Evolutionary conservation across 2,329 filamentous ascomycete species (phyloP).

Genomic region (Torrubiella hemipterigena): DNA sequence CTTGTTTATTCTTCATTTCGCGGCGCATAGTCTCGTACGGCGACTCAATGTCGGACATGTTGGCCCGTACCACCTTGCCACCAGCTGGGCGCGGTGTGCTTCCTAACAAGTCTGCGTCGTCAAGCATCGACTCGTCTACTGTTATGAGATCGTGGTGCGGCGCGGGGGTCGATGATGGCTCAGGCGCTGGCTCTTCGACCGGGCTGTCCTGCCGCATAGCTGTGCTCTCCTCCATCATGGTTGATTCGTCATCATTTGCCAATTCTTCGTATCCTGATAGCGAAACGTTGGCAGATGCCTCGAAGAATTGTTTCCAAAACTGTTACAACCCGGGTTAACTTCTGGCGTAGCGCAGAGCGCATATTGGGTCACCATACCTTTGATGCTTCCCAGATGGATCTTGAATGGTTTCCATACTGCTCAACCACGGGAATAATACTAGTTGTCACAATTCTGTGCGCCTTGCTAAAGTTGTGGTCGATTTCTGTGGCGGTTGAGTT

Average conservation of each 20-base stretch:
- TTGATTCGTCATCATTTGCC: conserved; percentile 52
- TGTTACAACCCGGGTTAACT: conserved; percentile 19
- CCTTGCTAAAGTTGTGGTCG: conserved; percentile 94
- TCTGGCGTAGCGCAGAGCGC: conserved; percentile 6
- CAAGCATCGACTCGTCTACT: conserved; percentile 54
- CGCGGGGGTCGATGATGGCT: conserved; percentile 21
- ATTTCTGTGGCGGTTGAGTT: conserved; percentile 52
- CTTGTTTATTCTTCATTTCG: conserved; percentile 43
- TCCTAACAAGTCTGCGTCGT: conserved; percentile 48
- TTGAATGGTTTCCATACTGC: conserved; percentile 88
- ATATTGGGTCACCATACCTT: conserved; percentile 45
- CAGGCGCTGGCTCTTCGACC: conserved; percentile 21
- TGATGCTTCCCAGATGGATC: conserved; percentile 90
- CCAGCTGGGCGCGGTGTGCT: conserved; percentile 54
- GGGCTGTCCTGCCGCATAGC: conserved; percentile 43
- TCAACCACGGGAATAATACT: conserved; percentile 90
- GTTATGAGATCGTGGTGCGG: conserved; percentile 12
- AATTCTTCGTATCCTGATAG: conserved; percentile 88
- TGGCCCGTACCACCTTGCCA: conserved; percentile 34
- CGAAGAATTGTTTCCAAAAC: conserved; percentile 99
- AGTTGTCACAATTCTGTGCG: conserved; percentile 88
- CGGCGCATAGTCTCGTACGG: conserved; percentile 65
- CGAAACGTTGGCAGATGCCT: conserved; percentile 94
- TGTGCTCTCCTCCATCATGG: conserved; percentile 36
- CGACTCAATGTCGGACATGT: conserved; percentile 57